Evolutionary conservation across 306 rosid genomes (phyloP).

Genomic region (Parietaria judaica): DNA sequence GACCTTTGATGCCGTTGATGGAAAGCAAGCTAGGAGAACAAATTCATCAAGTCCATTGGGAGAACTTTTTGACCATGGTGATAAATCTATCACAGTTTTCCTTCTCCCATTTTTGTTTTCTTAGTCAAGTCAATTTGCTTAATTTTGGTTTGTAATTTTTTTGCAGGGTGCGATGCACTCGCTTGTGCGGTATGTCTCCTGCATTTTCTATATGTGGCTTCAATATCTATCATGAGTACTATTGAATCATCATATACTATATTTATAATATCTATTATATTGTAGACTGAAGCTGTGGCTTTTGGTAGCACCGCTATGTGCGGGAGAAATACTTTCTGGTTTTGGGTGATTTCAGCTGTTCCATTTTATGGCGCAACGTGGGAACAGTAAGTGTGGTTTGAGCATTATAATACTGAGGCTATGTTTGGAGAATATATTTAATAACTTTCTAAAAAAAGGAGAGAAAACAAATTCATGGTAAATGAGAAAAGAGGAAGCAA

Average conservation of each 20-base stretch:
- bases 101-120: constrained; percentile 6
- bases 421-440: no score
- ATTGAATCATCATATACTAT: constrained; percentile 11
- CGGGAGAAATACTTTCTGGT: constrained; percentile 84
- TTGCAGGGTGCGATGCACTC: constrained; percentile 98
- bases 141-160: constrained; percentile 18
- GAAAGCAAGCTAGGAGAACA: constrained; percentile 97
- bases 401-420: background rate
- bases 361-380: constrained; percentile 92
- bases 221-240: background rate
- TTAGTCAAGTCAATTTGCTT: constrained; percentile 2
- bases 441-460: no score
- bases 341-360: constrained; percentile 89
- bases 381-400: constrained; percentile 73
- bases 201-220: background rate
- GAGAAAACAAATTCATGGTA: no score
- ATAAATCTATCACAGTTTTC: constrained; percentile 14
- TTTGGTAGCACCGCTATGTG: constrained; percentile 94
- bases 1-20: constrained; percentile 99
- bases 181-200: constrained; percentile 75
- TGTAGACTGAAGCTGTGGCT: constrained; percentile 79
- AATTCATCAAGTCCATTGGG: constrained; percentile 95
- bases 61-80: constrained; percentile 96
- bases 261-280: constrained; percentile 4
- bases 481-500: no score